Evolutionary conservation across 768 basidiomycete species (phyloP), one percentile per base, ranked within the genome.

Genomic region (Pholiota microspora): DNA sequence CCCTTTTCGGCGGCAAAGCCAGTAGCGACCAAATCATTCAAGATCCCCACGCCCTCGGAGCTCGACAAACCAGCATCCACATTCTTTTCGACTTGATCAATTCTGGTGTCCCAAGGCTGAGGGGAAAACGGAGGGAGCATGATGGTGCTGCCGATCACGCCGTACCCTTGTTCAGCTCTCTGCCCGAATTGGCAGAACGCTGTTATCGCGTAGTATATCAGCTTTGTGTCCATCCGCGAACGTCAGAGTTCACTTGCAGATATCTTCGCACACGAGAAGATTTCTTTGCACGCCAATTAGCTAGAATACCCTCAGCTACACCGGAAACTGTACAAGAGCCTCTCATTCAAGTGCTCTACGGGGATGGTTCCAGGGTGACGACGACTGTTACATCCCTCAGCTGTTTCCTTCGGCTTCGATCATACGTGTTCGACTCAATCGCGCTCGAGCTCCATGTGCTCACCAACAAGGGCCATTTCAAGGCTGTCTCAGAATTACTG

Each of bases 401-500:
- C 49, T 79, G 92, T 0, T 93, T 91, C 79, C 77, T 98, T 9
- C 85, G 86, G 13, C 71, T 93, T 38, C 87, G 93, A 29, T 89
- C 94, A 1, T 89, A 84, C 68, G 83, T 97, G 45, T 81, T 97
- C 56, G 90, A 96, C 60, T 80, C 90, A 21, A 83, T 86, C 21
- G 92, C 95, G 0, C 79, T 98, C 32, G 95, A 98, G 66, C 74
- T 97, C 3, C 95, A 95, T 57, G 82, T 91, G 10, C 77, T 95
- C 55, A 92, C 91, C 2, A 85, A 82, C 64, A 87, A 85, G 61
- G 85, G 86, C 0, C 89, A 92, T 55, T 71, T 78, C 61, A 90
- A 90, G 62, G 82, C 84, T 0, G 84, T 89, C 0, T 72, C 81
- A 2, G 87, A 89, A 55, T 77, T 96, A 12, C 71, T 97, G 25